phyloP scores from a whole-genome alignment of 1,284 basidiomycete species.

The Cutaneotrichosporon dermatis region DNA sequence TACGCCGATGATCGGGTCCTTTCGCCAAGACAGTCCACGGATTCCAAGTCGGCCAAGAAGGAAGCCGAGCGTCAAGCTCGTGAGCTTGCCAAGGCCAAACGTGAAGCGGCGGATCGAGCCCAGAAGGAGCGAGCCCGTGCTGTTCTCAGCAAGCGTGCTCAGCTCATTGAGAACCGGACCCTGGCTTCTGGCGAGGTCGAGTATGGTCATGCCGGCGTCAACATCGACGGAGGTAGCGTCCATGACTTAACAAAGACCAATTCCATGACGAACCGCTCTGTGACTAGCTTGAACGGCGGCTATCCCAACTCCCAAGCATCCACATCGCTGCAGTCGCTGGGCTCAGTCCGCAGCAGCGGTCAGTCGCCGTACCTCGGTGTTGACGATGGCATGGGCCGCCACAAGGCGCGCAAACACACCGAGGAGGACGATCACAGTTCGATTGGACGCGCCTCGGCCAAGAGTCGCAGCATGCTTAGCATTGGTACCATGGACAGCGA shows the following conservation, averaged over 20 bases:
- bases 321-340: slow-evolving; percentile 7
- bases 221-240: no score
- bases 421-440: slow-evolving; percentile 85
- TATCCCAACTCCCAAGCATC: background rate
- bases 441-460: slow-evolving; percentile 68
- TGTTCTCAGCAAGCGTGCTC: slow-evolving; percentile 87
- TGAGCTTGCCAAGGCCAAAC: slow-evolving; percentile 82
- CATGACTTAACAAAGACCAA: background rate
- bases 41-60: slow-evolving; percentile 84
- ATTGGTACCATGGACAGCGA: slow-evolving; percentile 47
- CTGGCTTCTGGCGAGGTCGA: slow-evolving; percentile 17
- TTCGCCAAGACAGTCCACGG: slow-evolving; percentile 38
- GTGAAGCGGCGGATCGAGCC: slow-evolving; percentile 65
- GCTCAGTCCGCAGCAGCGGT: slow-evolving; percentile 8
- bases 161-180: slow-evolving; percentile 53
- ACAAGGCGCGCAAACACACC: slow-evolving; percentile 74
- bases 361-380: slow-evolving; percentile 1
- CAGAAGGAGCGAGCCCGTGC: slow-evolving; percentile 81
- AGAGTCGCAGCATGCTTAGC: slow-evolving; percentile 39
- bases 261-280: background rate
- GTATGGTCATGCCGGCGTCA: background rate
- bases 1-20: slow-evolving; percentile 60
- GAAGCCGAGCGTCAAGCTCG: slow-evolving; percentile 76
- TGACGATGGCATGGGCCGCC: slow-evolving; percentile 45
- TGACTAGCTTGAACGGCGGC: background rate